phyloP scores from a whole-genome alignment of 140 eudicot genomes.

The Oenanthe javanica region DNA sequence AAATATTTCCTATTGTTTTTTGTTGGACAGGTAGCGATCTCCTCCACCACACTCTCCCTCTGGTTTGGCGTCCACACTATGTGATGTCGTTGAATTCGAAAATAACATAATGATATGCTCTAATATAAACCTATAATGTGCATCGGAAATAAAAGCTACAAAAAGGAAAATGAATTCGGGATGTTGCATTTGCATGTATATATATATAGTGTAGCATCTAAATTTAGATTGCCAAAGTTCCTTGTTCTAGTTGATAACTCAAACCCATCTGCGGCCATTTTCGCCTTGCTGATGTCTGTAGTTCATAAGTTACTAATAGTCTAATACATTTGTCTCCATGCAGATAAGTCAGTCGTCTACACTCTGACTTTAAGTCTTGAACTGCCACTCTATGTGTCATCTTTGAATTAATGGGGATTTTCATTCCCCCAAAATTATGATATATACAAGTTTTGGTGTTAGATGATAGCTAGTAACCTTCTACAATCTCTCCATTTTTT shows the following conservation, averaged over 20 bases:
- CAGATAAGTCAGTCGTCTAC: conserved; percentile 8
- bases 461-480: not conserved
- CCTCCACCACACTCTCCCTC: too few species aligned
- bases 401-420: conserved; percentile 17
- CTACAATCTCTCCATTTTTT: not conserved
- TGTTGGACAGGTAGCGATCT: too few species aligned
- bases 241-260: not conserved
- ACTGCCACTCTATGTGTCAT: conserved; percentile 48
- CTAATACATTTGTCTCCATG: conserved; percentile 17
- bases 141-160: too few species aligned
- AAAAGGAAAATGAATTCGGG: too few species aligned
- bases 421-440: conserved; percentile 10
- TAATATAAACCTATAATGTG: too few species aligned
- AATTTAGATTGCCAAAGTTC: not conserved
- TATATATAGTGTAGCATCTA: too few species aligned
- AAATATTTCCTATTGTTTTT: too few species aligned
- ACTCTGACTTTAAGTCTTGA: conserved; percentile 13
- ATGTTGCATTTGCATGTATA: too few species aligned
- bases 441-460: not conserved
- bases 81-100: too few species aligned
- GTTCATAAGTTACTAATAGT: not conserved
- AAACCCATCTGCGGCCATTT: conserved; percentile 2
- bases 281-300: conserved; percentile 20
- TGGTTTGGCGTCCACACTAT: too few species aligned
- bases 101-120: too few species aligned